A percentile compares a stretch with the other conserved stretches of the same genome.
Evolutionary conservation across 2,329 filamentous ascomycete species (phyloP).

Genomic region (Achaetomium macrosporum): DNA sequence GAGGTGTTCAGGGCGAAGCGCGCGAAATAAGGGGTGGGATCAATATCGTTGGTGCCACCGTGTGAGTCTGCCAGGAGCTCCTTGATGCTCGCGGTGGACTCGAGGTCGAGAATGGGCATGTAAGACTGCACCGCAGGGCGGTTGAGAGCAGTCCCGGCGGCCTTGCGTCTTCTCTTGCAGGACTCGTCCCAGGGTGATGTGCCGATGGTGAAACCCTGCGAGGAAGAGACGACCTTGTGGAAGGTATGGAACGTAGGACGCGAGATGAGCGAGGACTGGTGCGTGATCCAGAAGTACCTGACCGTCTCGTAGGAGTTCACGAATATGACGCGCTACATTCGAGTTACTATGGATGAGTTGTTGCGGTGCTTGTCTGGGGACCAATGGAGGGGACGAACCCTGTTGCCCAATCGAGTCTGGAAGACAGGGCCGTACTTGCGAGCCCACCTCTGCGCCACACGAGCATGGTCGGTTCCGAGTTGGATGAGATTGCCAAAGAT

Average conservation of each 20-base stretch:
- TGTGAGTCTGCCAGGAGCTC: constrained; percentile 63
- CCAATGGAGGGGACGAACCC: too few relatives aligned
- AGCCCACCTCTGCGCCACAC: too few relatives aligned
- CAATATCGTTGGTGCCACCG: constrained; percentile 57
- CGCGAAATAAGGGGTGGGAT: constrained; percentile 68
- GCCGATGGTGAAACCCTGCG: constrained; percentile 75
- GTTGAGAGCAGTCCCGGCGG: constrained; percentile 72
- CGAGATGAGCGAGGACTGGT: background rate
- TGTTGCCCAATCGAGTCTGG: too few relatives aligned
- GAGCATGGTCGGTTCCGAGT: too few relatives aligned
- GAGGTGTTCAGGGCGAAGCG: constrained; percentile 72
- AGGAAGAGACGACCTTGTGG: constrained; percentile 69
- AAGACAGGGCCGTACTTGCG: too few relatives aligned
- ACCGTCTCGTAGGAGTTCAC: too few relatives aligned
- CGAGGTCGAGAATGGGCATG: constrained; percentile 76
- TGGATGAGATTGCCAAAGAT: too few relatives aligned
- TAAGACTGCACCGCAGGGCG: constrained; percentile 64
- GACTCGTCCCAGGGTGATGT: constrained; percentile 80
- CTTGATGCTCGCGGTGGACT: constrained; percentile 64
- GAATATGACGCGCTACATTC: too few relatives aligned
- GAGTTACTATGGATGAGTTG: too few relatives aligned
- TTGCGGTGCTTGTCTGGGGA: too few relatives aligned
- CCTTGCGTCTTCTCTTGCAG: constrained; percentile 73
- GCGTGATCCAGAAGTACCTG: too few relatives aligned
- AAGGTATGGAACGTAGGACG: constrained; percentile 76